Conservation (phyloP, 768 basidiomycete species). For the Zangia roseola region DNA sequence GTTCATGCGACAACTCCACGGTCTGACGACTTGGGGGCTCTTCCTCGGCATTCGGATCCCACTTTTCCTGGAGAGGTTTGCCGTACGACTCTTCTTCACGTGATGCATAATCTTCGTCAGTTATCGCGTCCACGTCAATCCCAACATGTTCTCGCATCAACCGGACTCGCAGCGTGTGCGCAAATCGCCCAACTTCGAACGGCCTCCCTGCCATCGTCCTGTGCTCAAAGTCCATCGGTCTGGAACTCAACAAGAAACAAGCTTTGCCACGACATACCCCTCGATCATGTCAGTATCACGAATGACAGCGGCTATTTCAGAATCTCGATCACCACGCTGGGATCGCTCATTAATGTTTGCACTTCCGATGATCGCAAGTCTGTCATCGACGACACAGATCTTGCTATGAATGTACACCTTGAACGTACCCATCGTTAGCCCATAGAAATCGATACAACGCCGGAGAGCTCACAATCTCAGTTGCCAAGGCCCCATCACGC, state of each 20-base stretch:
- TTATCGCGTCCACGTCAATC: conserved; percentile 86
- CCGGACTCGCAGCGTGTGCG: conserved; percentile 88
- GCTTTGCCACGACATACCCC: conserved; percentile 49
- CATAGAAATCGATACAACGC: not conserved
- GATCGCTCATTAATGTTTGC: conserved; percentile 99
- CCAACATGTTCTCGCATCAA: conserved; percentile 98
- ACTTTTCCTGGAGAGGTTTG: conserved; percentile 52
- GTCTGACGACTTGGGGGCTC: conserved; percentile 42
- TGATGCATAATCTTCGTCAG: conserved; percentile 68
- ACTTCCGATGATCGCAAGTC: conserved; percentile 90
- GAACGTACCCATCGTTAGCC: conserved; percentile 10
- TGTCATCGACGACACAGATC: conserved; percentile 86
- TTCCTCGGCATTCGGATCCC: conserved; percentile 79
- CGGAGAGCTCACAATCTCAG: conserved; percentile 66
- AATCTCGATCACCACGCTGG: conserved; percentile 94
- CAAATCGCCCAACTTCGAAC: conserved; percentile 95
- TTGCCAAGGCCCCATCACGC: conserved; percentile 77
- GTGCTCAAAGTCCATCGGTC: conserved; percentile 2
- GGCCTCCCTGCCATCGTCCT: conserved; percentile 94
- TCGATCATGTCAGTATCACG: conserved; percentile 97
- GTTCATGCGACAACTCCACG: conserved; percentile 41
- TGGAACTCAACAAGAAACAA: not conserved
- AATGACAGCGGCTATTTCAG: conserved; percentile 89
- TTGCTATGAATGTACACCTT: conserved; percentile 83
- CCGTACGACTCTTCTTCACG: conserved; percentile 47